A percentile compares a stretch with the other conserved stretches of the same genome.
These are phyloP conservation scores for Aspergillus ostianus DNA, from an alignment of 495 filamentous ascomycete genomes.

Conservation along the genomic window DNA sequence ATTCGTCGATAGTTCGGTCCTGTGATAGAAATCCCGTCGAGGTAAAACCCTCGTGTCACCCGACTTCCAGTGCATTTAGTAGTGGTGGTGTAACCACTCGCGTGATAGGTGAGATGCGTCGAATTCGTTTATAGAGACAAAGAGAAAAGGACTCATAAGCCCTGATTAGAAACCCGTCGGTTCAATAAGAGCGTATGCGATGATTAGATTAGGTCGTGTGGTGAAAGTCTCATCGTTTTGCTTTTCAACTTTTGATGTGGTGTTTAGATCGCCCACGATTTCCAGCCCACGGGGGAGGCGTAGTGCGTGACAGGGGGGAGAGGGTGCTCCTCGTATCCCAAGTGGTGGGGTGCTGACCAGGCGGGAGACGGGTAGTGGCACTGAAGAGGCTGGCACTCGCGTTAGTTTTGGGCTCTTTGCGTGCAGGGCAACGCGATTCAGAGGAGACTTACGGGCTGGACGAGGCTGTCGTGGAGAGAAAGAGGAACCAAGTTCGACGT, in stretches of 20 bases:
- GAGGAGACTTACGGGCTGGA: slow-evolving; percentile 30
- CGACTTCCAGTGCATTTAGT: neutral
- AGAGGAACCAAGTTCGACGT: slow-evolving; percentile 35
- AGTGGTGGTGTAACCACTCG: neutral
- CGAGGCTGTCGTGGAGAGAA: slow-evolving; percentile 35
- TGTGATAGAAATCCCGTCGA: neutral
- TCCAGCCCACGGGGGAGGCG: slow-evolving; percentile 4
- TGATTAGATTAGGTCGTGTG: neutral
- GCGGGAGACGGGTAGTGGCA: slow-evolving; percentile 43
- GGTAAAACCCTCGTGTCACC: neutral
- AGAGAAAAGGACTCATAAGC: neutral
- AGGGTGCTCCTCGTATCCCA: slow-evolving; percentile 39
- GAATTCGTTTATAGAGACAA: neutral
- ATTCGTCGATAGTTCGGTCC: neutral
- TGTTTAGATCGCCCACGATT: slow-evolving; percentile 12
- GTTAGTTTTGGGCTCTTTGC: neutral
- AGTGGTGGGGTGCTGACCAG: slow-evolving; percentile 39
- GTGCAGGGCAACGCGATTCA: neutral
- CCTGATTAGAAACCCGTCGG: neutral
- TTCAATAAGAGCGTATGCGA: neutral
- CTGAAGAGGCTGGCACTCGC: slow-evolving; percentile 26
- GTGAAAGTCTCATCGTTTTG: neutral
- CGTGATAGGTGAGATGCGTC: neutral
- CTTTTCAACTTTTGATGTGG: neutral
- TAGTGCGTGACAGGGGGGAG: slow-evolving; percentile 15